A percentile compares a stretch with the other conserved stretches of the same genome.
Conservation (phyloP, 345 rosid genomes). For the Brassica juncea region DNA sequence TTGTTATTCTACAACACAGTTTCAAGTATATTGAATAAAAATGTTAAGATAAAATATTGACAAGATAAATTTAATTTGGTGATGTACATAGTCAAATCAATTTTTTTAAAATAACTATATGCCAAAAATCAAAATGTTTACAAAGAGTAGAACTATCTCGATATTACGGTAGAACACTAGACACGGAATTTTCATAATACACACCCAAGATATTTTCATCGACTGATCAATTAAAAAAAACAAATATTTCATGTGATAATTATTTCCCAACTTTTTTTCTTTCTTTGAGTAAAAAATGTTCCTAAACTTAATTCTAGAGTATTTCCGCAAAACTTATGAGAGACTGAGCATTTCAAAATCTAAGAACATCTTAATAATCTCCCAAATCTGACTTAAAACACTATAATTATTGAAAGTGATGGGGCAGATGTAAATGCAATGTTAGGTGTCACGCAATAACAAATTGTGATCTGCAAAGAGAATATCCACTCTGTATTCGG, state of each 20-base stretch:
- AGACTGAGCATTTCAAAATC: not conserved
- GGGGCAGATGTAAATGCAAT: slow-evolving; percentile 27
- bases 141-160: not conserved
- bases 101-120: too few relatives aligned
- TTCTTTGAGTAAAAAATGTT: not conserved
- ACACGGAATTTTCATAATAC: not conserved
- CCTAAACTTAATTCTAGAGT: not conserved
- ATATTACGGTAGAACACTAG: not conserved
- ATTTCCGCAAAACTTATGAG: not conserved
- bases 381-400: slow-evolving; percentile 2
- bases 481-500: slow-evolving; percentile 38
- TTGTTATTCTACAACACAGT: too few relatives aligned
- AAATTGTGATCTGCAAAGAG: slow-evolving; percentile 33
- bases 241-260: not conserved
- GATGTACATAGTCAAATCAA: not conserved
- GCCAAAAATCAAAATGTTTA: not conserved
- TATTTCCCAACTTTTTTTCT: not conserved
- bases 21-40: too few relatives aligned
- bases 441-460: slow-evolving; percentile 29
- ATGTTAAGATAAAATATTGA: not conserved
- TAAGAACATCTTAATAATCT: not conserved
- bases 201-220: not conserved
- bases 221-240: not conserved
- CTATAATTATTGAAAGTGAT: slow-evolving; percentile 17
- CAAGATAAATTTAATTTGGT: not conserved